Percentiles rank a stretch among this genome's conserved stretches.
phyloP scores from a whole-genome alignment of 331 rosid genomes.

The Erythrophleum ivorense region DNA sequence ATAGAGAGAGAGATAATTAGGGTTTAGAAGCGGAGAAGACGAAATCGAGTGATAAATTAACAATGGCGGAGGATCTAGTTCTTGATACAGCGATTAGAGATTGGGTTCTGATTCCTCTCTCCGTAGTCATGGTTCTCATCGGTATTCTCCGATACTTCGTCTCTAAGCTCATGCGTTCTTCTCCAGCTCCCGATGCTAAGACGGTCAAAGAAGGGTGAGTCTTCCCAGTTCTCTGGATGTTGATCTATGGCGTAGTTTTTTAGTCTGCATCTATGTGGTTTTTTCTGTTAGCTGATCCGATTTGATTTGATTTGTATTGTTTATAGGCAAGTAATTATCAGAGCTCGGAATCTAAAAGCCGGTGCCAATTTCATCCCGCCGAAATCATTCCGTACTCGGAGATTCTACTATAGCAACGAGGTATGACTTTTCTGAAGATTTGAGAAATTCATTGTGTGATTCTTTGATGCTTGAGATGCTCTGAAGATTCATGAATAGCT shows the following conservation, averaged over 20 bases:
- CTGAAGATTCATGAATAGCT: no score
- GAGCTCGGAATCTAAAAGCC: constrained; percentile 89
- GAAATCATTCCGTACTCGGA: constrained; percentile 83
- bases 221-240: no score
- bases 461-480: no score
- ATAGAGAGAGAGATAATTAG: no score
- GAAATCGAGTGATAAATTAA: no score
- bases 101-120: constrained; percentile 94
- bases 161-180: constrained; percentile 87
- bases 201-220: constrained; percentile 83
- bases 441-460: no score
- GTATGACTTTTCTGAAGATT: no score
- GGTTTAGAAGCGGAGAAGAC: no score
- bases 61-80: constrained; percentile 95
- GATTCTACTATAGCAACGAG: constrained; percentile 76
- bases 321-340: constrained; percentile 82
- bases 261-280: no score
- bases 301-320: no score
- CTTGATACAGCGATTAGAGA: constrained; percentile 96
- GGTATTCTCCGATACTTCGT: constrained; percentile 92
- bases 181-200: constrained; percentile 82
- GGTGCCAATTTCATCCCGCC: constrained; percentile 85
- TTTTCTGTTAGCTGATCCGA: no score
- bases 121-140: constrained; percentile 94
- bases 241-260: no score